Percentiles rank a stretch among this genome's conserved stretches.
These are phyloP conservation scores for Boletus patriciae DNA, from an alignment of 768 basidiomycete species.

Conservation along the genomic window DNA sequence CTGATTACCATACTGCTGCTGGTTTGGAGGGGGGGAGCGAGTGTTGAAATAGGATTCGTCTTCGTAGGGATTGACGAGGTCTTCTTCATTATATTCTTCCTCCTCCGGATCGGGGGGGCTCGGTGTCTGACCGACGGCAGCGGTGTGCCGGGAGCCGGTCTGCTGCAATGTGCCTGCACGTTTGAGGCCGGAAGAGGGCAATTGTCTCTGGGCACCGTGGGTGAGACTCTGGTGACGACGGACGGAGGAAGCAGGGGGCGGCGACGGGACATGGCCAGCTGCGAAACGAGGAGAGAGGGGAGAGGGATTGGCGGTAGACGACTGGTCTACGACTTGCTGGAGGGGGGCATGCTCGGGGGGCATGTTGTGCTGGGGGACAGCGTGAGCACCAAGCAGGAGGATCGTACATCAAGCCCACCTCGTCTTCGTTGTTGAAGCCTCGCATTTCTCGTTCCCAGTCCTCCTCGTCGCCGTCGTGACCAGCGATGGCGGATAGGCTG, in stretches of 20 bases:
- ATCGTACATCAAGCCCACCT: constrained; percentile 42
- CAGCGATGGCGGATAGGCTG: constrained; percentile 81
- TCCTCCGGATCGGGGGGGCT: constrained; percentile 52
- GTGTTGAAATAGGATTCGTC: constrained; percentile 60
- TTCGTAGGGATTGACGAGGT: constrained; percentile 41
- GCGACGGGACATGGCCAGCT: constrained; percentile 56
- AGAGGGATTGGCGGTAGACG: constrained; percentile 41
- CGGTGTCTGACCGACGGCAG: constrained; percentile 37
- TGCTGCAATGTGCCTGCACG: constrained; percentile 69
- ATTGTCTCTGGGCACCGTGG: constrained; percentile 59
- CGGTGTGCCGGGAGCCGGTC: constrained; percentile 42
- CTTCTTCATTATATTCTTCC: constrained; percentile 55
- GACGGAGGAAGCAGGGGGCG: constrained; percentile 70
- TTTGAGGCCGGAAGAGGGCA: constrained; percentile 56
- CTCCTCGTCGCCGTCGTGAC: constrained; percentile 85
- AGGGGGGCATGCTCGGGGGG: constrained; percentile 35
- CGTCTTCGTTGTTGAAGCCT: constrained; percentile 61
- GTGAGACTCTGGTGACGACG: constrained; percentile 81
- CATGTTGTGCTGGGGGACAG: constrained; percentile 23
- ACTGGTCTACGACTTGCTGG: constrained; percentile 52
- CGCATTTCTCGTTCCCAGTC: constrained; percentile 76
- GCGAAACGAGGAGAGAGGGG: constrained; percentile 66
- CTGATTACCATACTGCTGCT: constrained; percentile 41
- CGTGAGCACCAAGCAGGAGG: no score
- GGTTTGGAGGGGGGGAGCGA: constrained; percentile 40